Base-by-base conservation (phyloP, 352 stramenopile genomes). In the Pythium brachiatum region DNA sequence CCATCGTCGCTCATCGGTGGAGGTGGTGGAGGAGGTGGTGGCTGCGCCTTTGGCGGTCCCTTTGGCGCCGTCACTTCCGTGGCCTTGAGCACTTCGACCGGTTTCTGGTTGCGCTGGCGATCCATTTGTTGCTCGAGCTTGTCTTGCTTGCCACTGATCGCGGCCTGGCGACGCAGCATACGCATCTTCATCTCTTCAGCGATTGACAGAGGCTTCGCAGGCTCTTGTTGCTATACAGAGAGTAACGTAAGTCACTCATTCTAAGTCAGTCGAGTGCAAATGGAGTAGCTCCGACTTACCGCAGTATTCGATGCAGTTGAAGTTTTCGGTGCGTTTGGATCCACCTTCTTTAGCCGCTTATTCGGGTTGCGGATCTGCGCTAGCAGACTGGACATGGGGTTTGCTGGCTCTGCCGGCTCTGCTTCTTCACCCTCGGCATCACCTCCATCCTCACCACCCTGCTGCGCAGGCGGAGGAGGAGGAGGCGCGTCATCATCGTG, bases 131-230 rank as follows among this genome's bases (percentile, higher is more conserved):
- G 84, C 59, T 95, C 84, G 60, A 93, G 80, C 48, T 87, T 70
- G 43, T 95, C 86, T 43, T 91, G 82, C 53, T 93, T 94, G 48
- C 86, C 86, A 64, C 86, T 94, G 66, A 92, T 86, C 36, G 82
- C 83, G 29, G 79, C 83, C 58, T 92, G 75, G 1, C 84, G 81
- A 48, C 86, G 86, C 13, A 79, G 67, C 79, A 95, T 88, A 39
- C 85, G 76, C 64, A 91, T 69, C 53, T 90, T 88, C 74, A 95
- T 88, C 71, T 94, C 79, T 48, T 95, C 83, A 31, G 81, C 78
- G 32, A 92, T 90, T 4, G 86, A 87, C 32, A 91, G 56, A 8
- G 81, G 83, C 39, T 89, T 84, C 18, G 65, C 75, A 9, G 75
- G 39, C 16, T 39, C 20, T 39, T 41, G 32, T 50, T 52, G 62